Conservation (phyloP, 2,329 filamentous ascomycete genomes). For the Rachicladosporium sp. region DNA sequence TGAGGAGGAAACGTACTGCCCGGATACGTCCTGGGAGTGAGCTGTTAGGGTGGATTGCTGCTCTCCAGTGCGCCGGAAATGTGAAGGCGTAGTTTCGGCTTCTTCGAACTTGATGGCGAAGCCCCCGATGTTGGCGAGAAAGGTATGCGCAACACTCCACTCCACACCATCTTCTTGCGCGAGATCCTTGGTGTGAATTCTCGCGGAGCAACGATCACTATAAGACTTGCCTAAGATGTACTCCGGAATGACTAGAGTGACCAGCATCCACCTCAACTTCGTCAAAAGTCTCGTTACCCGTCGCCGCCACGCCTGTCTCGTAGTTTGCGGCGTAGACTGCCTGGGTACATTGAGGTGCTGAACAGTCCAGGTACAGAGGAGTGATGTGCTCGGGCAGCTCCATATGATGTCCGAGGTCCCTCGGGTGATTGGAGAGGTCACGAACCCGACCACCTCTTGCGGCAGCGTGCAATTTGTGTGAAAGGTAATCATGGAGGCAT, state of each 20-base stretch:
- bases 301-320: not conserved
- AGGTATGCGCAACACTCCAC: not conserved
- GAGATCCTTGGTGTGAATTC: not conserved
- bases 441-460: not conserved
- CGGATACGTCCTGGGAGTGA: too few relatives aligned
- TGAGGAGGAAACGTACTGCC: too few relatives aligned
- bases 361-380: not conserved
- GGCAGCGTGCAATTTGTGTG: too few relatives aligned
- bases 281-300: not conserved
- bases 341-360: not conserved
- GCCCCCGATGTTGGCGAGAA: constrained; percentile 1
- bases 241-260: not conserved
- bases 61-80: too few relatives aligned
- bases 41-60: too few relatives aligned
- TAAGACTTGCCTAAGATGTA: not conserved
- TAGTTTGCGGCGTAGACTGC: not conserved
- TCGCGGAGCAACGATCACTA: too few relatives aligned
- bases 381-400: not conserved
- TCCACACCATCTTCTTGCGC: not conserved
- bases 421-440: not conserved
- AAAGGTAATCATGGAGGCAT: too few relatives aligned
- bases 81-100: too few relatives aligned
- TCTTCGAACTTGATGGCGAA: not conserved
- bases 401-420: not conserved
- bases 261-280: not conserved